These are phyloP conservation scores for Tilletia walkeri DNA, from an alignment of 1,284 basidiomycete genomes.

Conservation along the genomic window DNA sequence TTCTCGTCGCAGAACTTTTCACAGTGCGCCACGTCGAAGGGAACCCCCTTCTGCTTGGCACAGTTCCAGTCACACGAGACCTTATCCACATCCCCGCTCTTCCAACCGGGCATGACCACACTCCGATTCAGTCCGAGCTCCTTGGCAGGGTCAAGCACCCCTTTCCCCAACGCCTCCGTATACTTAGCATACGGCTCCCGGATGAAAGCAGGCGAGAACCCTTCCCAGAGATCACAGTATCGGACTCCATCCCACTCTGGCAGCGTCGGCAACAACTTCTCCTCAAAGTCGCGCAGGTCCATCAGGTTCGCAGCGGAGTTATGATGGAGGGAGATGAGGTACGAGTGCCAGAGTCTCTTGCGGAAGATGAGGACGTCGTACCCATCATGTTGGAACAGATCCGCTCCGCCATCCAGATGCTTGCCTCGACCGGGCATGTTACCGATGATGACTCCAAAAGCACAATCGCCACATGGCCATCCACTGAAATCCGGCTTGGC, in stretches of 20 bases:
- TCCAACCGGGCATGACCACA: slow-evolving; percentile 17
- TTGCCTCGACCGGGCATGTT: neutral
- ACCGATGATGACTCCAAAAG: slow-evolving; percentile 3
- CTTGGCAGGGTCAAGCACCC: neutral
- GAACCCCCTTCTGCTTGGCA: slow-evolving; percentile 12
- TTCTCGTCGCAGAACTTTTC: slow-evolving; percentile 20
- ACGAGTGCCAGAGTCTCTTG: slow-evolving; percentile 16
- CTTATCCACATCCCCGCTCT: slow-evolving; percentile 16
- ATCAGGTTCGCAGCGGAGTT: slow-evolving; percentile 17
- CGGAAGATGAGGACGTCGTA: slow-evolving; percentile 17
- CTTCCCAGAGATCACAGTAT: slow-evolving; percentile 19
- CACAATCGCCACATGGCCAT: slow-evolving; percentile 19
- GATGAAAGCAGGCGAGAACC: slow-evolving; percentile 17
- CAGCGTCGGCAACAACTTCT: slow-evolving; percentile 16
- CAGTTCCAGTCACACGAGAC: slow-evolving; percentile 17
- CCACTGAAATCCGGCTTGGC: neutral
- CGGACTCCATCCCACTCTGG: slow-evolving; percentile 19
- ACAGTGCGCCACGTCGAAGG: slow-evolving; percentile 18
- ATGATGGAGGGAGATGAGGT: slow-evolving; percentile 19
- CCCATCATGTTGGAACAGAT: slow-evolving; percentile 14
- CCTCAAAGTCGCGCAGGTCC: slow-evolving; percentile 20
- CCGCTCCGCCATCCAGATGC: slow-evolving; percentile 9
- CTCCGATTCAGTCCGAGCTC: neutral
- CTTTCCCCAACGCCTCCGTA: neutral
- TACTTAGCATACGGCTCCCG: slow-evolving; percentile 16